Conservation (phyloP, 176 grass and related monocot species). For the Raddia distichophylla region DNA sequence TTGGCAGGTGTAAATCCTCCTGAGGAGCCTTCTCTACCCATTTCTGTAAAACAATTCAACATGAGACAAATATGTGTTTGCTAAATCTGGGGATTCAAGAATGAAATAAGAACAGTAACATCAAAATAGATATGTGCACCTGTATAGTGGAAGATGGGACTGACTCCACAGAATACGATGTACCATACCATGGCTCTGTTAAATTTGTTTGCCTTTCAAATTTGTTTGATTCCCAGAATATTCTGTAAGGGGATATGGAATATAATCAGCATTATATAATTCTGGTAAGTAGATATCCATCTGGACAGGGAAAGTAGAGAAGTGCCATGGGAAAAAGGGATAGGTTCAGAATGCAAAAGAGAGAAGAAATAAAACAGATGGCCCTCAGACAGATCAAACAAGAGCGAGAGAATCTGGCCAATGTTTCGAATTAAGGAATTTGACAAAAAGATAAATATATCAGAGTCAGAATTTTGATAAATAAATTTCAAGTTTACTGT, state of each 20-base stretch:
- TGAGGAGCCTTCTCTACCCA: slow-evolving; percentile 81
- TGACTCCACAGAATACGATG: slow-evolving; percentile 73
- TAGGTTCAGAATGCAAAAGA: neutral
- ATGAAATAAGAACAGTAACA: slow-evolving; percentile 28
- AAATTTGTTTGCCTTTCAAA: slow-evolving; percentile 73
- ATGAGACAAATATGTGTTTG: slow-evolving; percentile 20
- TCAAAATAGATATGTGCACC: slow-evolving; percentile 42
- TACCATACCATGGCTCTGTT: slow-evolving; percentile 93
- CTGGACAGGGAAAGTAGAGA: neutral
- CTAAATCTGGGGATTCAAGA: slow-evolving; percentile 3
- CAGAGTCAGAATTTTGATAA: neutral
- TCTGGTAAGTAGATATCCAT: neutral
- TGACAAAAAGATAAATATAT: slow-evolving; percentile 12
- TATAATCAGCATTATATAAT: slow-evolving; percentile 18
- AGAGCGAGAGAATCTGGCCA: neutral
- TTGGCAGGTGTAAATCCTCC: slow-evolving; percentile 78
- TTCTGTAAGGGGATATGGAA: slow-evolving; percentile 54
- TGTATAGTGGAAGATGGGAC: slow-evolving; percentile 56
- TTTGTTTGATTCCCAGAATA: slow-evolving; percentile 90
- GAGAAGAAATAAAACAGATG: slow-evolving; percentile 17
- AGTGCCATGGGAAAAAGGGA: slow-evolving; percentile 19
- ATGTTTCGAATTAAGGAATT: neutral
- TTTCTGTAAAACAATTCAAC: slow-evolving; percentile 55
- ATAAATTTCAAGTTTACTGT: slow-evolving; percentile 10
- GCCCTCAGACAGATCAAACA: slow-evolving; percentile 15